Evolutionary conservation across 176 grass and related monocot genomes (phyloP).

Genomic region (Pharus latifolius): DNA sequence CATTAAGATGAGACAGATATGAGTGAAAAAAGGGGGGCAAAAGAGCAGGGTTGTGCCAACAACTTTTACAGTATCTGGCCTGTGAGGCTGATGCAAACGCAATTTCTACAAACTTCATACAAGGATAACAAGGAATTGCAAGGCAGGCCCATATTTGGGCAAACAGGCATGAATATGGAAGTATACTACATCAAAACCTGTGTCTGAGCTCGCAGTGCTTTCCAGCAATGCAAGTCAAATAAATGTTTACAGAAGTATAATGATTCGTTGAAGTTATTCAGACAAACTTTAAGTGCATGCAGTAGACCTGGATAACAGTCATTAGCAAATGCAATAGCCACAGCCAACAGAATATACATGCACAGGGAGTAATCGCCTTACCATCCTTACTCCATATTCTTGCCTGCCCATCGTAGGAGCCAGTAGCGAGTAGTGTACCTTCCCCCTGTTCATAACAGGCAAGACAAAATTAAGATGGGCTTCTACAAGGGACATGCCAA

Average conservation of each 20-base stretch:
- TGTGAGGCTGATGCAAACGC: background rate
- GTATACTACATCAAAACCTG: too few species aligned
- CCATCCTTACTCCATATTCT: slow-evolving; percentile 94
- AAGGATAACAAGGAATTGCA: background rate
- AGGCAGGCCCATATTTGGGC: background rate
- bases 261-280: background rate
- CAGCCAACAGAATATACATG: background rate
- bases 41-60: background rate
- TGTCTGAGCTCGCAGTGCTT: background rate
- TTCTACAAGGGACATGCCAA: background rate
- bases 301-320: background rate
- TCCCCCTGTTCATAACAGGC: slow-evolving; percentile 48
- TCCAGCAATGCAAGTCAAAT: background rate
- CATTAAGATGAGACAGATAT: slow-evolving; percentile 1
- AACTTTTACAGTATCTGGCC: background rate
- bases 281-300: background rate
- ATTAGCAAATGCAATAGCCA: background rate
- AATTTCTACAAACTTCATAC: background rate
- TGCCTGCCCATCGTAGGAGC: slow-evolving; percentile 96
- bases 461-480: slow-evolving; percentile 7
- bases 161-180: background rate
- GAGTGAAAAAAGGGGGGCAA: background rate
- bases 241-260: background rate
- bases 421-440: slow-evolving; percentile 83
- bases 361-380: slow-evolving; percentile 18